Conservation (phyloP, 2,329 filamentous ascomycete genomes). For the Thelonectria blattea region DNA sequence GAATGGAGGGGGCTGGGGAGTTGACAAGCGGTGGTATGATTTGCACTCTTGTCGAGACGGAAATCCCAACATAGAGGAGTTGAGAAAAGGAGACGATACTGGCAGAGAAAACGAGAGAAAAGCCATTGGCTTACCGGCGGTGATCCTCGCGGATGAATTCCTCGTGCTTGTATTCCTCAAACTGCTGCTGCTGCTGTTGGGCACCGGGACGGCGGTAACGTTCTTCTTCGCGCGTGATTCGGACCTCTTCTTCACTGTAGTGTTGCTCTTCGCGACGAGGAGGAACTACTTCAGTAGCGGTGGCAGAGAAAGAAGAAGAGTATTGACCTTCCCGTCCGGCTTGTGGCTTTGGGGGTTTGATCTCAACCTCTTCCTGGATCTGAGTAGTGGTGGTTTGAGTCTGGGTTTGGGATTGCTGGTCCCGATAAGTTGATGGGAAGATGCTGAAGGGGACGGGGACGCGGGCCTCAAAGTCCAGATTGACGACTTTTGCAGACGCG, state of each 20-base stretch:
- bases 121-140: constrained; percentile 53
- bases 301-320: constrained; percentile 74
- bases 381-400: constrained; percentile 59
- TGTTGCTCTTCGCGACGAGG: constrained; percentile 64
- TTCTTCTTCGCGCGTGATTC: constrained; percentile 79
- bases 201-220: constrained; percentile 74
- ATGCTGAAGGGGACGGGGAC: constrained; percentile 99
- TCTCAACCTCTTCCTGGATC: constrained; percentile 83
- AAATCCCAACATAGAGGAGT: not conserved
- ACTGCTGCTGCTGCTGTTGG: constrained; percentile 54
- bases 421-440: constrained; percentile 97
- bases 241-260: constrained; percentile 83
- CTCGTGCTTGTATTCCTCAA: constrained; percentile 36
- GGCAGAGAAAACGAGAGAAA: constrained; percentile 18
- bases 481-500: constrained; percentile 80
- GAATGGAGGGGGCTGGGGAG: not conserved
- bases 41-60: not conserved
- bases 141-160: constrained; percentile 54
- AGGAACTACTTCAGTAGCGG: constrained; percentile 66
- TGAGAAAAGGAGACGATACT: not conserved
- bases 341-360: constrained; percentile 76
- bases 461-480: constrained; percentile 99
- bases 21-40: not conserved
- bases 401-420: constrained; percentile 58
- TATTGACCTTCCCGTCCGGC: constrained; percentile 98